A percentile compares a stretch with the other conserved stretches of the same genome.
Conservation (phyloP, 495 filamentous ascomycete species). For the Alectoria sarmentosa region DNA sequence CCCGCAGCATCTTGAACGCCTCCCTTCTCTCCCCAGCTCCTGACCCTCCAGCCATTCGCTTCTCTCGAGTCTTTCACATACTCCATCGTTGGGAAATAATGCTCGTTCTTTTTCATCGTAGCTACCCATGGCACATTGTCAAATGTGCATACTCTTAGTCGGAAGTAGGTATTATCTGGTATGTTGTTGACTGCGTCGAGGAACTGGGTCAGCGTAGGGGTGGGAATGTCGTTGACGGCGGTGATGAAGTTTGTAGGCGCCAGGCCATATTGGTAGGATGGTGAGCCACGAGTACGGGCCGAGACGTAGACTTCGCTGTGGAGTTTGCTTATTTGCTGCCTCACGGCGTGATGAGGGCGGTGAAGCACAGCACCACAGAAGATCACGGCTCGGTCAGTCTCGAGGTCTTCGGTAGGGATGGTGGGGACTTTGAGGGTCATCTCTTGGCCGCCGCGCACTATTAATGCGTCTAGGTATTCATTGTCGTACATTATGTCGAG, state of each 20-base stretch:
- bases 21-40: constrained; percentile 22
- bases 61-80: constrained; percentile 62
- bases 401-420: constrained; percentile 80
- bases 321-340: constrained; percentile 95
- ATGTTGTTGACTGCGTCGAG: constrained; percentile 74
- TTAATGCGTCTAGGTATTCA: constrained; percentile 70
- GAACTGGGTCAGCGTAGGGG: constrained; percentile 73
- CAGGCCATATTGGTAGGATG: constrained; percentile 86
- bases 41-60: constrained; percentile 33
- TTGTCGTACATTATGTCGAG: constrained; percentile 95
- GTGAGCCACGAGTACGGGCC: constrained; percentile 72
- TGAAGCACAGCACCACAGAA: constrained; percentile 96
- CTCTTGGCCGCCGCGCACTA: constrained; percentile 82
- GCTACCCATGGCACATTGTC: constrained; percentile 97
- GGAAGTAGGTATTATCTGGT: constrained; percentile 95
- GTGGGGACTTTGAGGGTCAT: constrained; percentile 74
- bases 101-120: constrained; percentile 99
- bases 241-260: constrained; percentile 97
- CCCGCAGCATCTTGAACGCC: constrained; percentile 22
- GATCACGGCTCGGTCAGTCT: constrained; percentile 82
- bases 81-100: constrained; percentile 93
- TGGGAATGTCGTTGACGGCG: constrained; percentile 82
- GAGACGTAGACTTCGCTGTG: constrained; percentile 97
- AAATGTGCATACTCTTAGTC: constrained; percentile 88
- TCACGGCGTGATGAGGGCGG: constrained; percentile 88